Evolutionary conservation across 2,329 filamentous ascomycete genomes (phyloP).

Genomic region (Trichophyton verrucosum): DNA sequence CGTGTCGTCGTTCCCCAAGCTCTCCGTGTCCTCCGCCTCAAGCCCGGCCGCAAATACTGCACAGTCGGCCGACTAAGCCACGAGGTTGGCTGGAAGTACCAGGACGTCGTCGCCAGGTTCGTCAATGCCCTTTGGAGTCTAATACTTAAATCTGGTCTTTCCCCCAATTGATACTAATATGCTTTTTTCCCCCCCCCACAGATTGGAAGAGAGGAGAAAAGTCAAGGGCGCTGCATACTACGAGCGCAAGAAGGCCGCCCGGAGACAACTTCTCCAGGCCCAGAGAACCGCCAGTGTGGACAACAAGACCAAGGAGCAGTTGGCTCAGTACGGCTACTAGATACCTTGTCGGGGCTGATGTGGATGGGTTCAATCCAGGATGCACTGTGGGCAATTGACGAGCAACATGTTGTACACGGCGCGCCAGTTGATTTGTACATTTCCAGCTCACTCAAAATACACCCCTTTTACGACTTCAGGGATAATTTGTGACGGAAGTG

Average conservation of each 20-base stretch:
- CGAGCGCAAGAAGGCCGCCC: constrained; percentile 97
- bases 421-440: constrained; percentile 28
- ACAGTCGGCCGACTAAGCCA: constrained; percentile 94
- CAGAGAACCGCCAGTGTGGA: constrained; percentile 85
- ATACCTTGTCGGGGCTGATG: constrained; percentile 28
- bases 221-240: constrained; percentile 99
- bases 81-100: constrained; percentile 99
- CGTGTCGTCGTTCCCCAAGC: constrained; percentile 98
- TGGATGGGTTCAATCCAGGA: constrained; percentile 29
- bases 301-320: constrained; percentile 74
- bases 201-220: constrained; percentile 98
- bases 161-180: neutral
- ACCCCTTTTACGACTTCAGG: constrained; percentile 14
- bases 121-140: constrained; percentile 29
- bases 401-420: constrained; percentile 26
- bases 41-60: constrained; percentile 99
- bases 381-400: constrained; percentile 26
- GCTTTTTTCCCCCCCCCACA: constrained; percentile 30
- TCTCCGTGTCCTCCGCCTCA: constrained; percentile 86
- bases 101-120: constrained; percentile 95
- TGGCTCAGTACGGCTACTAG: constrained; percentile 88
- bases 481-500: constrained; percentile 12
- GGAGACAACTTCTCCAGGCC: constrained; percentile 80
- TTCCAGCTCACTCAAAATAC: constrained; percentile 11
- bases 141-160: neutral